Percentiles rank a stretch among this genome's conserved stretches.
These are phyloP conservation scores for Naematelia aurantialba DNA, from an alignment of 768 basidiomycete species.

Conservation along the genomic window DNA sequence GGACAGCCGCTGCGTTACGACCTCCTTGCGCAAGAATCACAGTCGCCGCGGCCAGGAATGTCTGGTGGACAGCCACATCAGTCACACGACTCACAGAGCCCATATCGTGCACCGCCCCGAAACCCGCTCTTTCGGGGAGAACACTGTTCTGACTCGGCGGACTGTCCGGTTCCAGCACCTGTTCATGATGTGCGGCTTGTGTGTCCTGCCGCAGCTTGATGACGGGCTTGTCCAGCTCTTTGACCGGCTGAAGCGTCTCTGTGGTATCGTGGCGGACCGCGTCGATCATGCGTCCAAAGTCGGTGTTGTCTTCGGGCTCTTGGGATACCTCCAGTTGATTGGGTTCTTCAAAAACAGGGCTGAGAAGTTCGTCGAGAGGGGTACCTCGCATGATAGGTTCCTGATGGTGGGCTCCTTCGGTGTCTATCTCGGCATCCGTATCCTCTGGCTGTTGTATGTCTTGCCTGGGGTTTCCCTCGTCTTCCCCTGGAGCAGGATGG, in stretches of 20 bases:
- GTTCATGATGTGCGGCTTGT: background rate
- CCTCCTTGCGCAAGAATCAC: constrained; percentile 7
- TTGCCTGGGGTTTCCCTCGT: constrained; percentile 1
- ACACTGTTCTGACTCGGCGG: background rate
- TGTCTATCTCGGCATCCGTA: constrained; percentile 2
- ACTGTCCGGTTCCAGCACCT: background rate
- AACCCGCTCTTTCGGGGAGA: constrained; percentile 20
- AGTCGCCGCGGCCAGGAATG: no score
- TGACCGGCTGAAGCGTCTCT: background rate
- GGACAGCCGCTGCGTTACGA: background rate
- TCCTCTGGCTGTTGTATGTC: constrained; percentile 1
- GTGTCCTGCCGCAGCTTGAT: background rate
- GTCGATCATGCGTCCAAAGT: background rate
- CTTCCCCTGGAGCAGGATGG: constrained; percentile 12
- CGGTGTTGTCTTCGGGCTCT: background rate
- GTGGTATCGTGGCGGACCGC: background rate
- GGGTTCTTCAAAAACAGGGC: constrained; percentile 14
- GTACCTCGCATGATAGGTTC: constrained; percentile 37
- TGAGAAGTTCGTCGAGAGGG: constrained; percentile 39
- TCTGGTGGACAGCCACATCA: no score
- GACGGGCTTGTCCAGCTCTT: background rate
- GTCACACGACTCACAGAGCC: constrained; percentile 35
- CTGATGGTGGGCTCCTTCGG: constrained; percentile 21
- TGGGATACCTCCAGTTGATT: background rate
- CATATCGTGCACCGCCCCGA: constrained; percentile 26